phyloP scores from a whole-genome alignment of 805 yeast species.

The Saturnispora sekii region DNA sequence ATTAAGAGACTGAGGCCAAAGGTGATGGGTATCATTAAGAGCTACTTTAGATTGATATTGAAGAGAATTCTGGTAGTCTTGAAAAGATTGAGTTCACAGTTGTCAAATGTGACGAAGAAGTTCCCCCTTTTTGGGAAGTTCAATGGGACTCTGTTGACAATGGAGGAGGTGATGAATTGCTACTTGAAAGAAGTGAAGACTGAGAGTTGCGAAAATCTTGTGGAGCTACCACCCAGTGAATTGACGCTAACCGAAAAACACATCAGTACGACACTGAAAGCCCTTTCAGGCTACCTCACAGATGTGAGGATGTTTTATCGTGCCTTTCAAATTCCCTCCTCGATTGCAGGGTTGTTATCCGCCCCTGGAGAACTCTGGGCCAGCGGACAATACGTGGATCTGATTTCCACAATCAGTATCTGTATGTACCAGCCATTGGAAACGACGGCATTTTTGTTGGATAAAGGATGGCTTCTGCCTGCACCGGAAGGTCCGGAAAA shows the following conservation, averaged over 20 bases:
- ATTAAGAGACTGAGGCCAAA: not conserved
- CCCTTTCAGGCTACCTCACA: constrained; percentile 25
- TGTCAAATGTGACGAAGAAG: not conserved
- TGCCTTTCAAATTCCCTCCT: constrained; percentile 27
- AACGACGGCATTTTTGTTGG: constrained; percentile 27
- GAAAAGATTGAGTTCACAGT: not conserved
- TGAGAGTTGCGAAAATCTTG: not conserved
- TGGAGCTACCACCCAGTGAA: not conserved
- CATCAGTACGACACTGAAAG: constrained; percentile 12
- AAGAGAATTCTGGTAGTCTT: not conserved
- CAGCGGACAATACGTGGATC: constrained; percentile 9
- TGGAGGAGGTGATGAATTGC: not conserved
- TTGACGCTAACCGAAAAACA: not conserved
- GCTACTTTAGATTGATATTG: not conserved
- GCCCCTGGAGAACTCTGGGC: constrained; percentile 2
- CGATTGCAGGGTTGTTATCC: constrained; percentile 9
- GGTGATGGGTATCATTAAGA: not conserved
- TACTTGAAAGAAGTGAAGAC: not conserved
- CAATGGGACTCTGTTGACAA: not conserved
- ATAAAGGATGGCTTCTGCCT: constrained; percentile 24
- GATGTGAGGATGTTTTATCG: constrained; percentile 29
- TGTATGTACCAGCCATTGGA: constrained; percentile 27
- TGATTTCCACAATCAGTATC: constrained; percentile 11
- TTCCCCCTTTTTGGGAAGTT: not conserved
- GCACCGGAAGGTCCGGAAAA: constrained; percentile 10